These are phyloP conservation scores for Austroboletus niveus DNA, from an alignment of 1,284 basidiomycete species.

Conservation along the genomic window DNA sequence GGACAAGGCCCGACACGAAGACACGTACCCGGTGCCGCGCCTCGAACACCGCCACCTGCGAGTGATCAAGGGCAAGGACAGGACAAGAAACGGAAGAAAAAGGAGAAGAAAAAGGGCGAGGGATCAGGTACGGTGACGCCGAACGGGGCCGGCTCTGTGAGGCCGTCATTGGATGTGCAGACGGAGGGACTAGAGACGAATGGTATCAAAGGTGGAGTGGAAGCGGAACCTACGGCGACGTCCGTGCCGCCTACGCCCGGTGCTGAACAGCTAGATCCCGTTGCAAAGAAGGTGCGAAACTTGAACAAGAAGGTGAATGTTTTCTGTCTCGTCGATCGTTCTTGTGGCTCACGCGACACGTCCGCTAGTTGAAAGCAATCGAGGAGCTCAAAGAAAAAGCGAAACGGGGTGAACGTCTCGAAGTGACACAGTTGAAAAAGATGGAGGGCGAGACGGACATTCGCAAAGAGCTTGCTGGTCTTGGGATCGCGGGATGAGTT, in stretches of 20 bases:
- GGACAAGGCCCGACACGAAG: constrained; percentile 35
- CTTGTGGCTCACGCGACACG: constrained; percentile 3
- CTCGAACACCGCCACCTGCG: constrained; percentile 44
- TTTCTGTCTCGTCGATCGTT: background rate
- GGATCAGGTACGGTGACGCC: constrained; percentile 33
- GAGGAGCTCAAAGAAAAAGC: constrained; percentile 92
- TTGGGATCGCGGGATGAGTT: constrained; percentile 21
- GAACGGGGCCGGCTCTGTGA: constrained; percentile 26
- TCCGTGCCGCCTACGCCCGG: constrained; percentile 58
- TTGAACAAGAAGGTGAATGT: constrained; percentile 83
- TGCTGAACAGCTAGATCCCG: constrained; percentile 70
- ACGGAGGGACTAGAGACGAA: constrained; percentile 24
- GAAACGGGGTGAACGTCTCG: constrained; percentile 83
- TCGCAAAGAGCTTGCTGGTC: constrained; percentile 64
- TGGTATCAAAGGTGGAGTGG: background rate
- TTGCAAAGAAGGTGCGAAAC: constrained; percentile 90
- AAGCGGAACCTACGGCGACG: constrained; percentile 25
- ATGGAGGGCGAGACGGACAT: constrained; percentile 88
- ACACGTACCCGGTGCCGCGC: constrained; percentile 70
- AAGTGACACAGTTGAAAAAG: constrained; percentile 94
- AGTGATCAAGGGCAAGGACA: constrained; percentile 27
- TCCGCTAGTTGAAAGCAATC: constrained; percentile 83
- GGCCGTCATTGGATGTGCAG: constrained; percentile 37
- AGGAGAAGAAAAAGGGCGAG: constrained; percentile 50
- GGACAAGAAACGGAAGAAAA: constrained; percentile 56